Evolutionary conservation across 2,329 filamentous ascomycete genomes (phyloP).

Genomic region (Didymella pinodella): DNA sequence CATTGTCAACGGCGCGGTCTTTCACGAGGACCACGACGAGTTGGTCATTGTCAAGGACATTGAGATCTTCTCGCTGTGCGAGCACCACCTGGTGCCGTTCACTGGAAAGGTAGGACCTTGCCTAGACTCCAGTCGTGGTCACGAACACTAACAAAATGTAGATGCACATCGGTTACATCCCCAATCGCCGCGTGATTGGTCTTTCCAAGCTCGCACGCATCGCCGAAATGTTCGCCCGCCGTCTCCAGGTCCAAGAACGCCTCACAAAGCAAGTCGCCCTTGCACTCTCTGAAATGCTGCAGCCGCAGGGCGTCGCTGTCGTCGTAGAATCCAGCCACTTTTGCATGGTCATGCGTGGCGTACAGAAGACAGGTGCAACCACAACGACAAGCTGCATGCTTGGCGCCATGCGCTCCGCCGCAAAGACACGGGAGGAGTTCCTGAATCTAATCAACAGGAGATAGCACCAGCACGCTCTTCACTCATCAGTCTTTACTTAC

Average conservation of each 20-base stretch:
- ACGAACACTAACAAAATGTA: slow-evolving; percentile 46
- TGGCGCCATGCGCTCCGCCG: slow-evolving; percentile 91
- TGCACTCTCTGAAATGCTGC: slow-evolving; percentile 88
- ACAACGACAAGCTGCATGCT: slow-evolving; percentile 98
- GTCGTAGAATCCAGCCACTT: slow-evolving; percentile 97
- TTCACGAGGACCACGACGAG: slow-evolving; percentile 96
- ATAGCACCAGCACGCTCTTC: slow-evolving; percentile 19
- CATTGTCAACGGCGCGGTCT: slow-evolving; percentile 92
- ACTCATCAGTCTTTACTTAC: not conserved
- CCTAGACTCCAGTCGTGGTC: not conserved
- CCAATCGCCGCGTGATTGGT: slow-evolving; percentile 87
- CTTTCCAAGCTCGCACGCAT: slow-evolving; percentile 95
- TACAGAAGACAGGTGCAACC: slow-evolving; percentile 84
- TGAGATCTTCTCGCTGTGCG: slow-evolving; percentile 91
- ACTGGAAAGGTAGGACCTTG: slow-evolving; percentile 77
- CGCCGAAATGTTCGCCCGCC: slow-evolving; percentile 93
- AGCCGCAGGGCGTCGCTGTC: slow-evolving; percentile 93
- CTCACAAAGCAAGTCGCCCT: slow-evolving; percentile 95
- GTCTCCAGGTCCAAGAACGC: slow-evolving; percentile 94
- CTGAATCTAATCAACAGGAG: slow-evolving; percentile 69
- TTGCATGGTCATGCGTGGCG: slow-evolving; percentile 99
- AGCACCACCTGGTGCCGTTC: slow-evolving; percentile 97
- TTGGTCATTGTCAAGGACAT: slow-evolving; percentile 98
- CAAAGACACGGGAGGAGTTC: slow-evolving; percentile 96
- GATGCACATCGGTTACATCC: slow-evolving; percentile 99